Evolutionary conservation across 1,284 basidiomycete species (phyloP).

Genomic region (Vanrija pseudolonga): DNA sequence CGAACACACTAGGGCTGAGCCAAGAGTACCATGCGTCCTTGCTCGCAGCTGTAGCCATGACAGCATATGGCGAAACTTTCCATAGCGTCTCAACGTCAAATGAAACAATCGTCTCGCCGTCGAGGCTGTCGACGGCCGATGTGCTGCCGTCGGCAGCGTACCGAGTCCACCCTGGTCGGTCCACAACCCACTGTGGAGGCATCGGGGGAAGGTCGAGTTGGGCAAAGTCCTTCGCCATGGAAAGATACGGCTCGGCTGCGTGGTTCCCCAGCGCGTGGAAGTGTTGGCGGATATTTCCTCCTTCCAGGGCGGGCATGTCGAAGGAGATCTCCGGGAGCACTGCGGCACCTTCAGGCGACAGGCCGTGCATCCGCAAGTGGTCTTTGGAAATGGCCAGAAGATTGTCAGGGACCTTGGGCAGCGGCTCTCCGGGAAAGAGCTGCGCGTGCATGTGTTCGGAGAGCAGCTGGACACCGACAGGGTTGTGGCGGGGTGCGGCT

Average conservation of each 20-base stretch:
- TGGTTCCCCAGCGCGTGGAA: slow-evolving; percentile 74
- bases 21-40: slow-evolving; percentile 88
- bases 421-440: slow-evolving; percentile 70
- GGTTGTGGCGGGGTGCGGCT: slow-evolving; percentile 60
- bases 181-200: slow-evolving; percentile 67
- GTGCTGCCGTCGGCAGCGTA: slow-evolving; percentile 54
- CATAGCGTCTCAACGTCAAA: slow-evolving; percentile 97
- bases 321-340: slow-evolving; percentile 73
- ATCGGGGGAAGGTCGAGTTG: slow-evolving; percentile 57
- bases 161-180: slow-evolving; percentile 81
- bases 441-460: slow-evolving; percentile 74
- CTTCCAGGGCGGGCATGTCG: slow-evolving; percentile 78
- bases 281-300: slow-evolving; percentile 77
- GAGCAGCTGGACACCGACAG: slow-evolving; percentile 88
- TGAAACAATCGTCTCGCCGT: slow-evolving; percentile 67
- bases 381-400: slow-evolving; percentile 71
- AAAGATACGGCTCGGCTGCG: slow-evolving; percentile 76
- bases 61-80: slow-evolving; percentile 69
- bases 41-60: slow-evolving; percentile 87
- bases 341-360: slow-evolving; percentile 76
- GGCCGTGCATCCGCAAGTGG: slow-evolving; percentile 73
- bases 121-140: slow-evolving; percentile 41
- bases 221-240: slow-evolving; percentile 66
- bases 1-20: slow-evolving; percentile 90
- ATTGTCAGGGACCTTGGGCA: slow-evolving; percentile 60